Conservation (phyloP, 441 rosid genomes). For the Pelargonium cotyledonis region DNA sequence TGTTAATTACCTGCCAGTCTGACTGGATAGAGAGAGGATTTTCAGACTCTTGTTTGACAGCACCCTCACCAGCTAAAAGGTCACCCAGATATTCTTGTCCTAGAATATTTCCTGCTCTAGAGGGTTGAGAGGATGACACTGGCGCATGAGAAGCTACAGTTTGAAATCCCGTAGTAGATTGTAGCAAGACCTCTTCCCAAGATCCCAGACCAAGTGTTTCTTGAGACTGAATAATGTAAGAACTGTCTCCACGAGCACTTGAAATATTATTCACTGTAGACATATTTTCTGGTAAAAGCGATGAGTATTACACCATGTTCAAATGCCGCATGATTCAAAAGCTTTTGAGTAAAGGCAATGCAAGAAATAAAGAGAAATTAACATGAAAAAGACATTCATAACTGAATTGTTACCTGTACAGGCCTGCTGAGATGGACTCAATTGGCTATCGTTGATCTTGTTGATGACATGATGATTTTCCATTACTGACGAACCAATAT, state of each 20-base stretch:
- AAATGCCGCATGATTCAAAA: slow-evolving; percentile 11
- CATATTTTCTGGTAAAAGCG: slow-evolving; percentile 28
- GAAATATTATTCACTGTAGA: slow-evolving; percentile 31
- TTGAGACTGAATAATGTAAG: slow-evolving; percentile 34
- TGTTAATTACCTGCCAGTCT: slow-evolving; percentile 62
- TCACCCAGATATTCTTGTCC: slow-evolving; percentile 37
- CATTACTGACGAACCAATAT: slow-evolving; percentile 32
- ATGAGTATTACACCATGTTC: slow-evolving; percentile 18
- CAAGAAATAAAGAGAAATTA: neutral
- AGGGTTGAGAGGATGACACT: slow-evolving; percentile 30
- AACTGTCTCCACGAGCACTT: slow-evolving; percentile 29
- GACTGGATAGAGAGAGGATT: slow-evolving; percentile 41
- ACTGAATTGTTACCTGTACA: slow-evolving; percentile 28
- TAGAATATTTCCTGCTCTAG: slow-evolving; percentile 25
- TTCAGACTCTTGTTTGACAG: slow-evolving; percentile 31
- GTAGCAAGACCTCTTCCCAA: slow-evolving; percentile 59
- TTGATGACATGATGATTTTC: slow-evolving; percentile 29
- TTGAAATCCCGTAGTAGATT: slow-evolving; percentile 34
- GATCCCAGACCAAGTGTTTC: slow-evolving; percentile 45
- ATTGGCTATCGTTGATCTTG: slow-evolving; percentile 28
- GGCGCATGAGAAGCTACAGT: slow-evolving; percentile 32
- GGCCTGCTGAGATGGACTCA: slow-evolving; percentile 26
- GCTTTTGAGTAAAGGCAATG: neutral
- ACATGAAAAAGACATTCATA: neutral
- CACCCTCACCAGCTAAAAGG: slow-evolving; percentile 27